phyloP scores from a whole-genome alignment of 1,139 yeast species.

The Candida smagusa region DNA sequence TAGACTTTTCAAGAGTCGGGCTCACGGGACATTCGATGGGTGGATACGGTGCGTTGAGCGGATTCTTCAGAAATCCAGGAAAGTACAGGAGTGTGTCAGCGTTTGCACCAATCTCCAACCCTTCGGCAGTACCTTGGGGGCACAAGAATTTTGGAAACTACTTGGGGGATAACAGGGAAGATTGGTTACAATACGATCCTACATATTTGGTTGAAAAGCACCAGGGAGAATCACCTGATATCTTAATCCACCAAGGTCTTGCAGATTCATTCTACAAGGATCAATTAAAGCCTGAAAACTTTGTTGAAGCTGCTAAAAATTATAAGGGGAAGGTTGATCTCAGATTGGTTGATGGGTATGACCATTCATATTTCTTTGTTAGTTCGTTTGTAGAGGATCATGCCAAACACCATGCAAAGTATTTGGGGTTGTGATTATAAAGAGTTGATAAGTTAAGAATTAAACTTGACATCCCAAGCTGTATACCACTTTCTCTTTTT shows the following conservation, averaged over 20 bases:
- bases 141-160: constrained; percentile 77
- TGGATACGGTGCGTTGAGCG: constrained; percentile 86
- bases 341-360: constrained; percentile 75
- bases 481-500: constrained; percentile 49
- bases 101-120: constrained; percentile 87
- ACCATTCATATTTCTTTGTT: constrained; percentile 87
- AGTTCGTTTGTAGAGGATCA: constrained; percentile 81
- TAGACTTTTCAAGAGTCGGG: constrained; percentile 60
- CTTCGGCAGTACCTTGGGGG: constrained; percentile 77
- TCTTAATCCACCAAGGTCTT: constrained; percentile 81
- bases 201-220: constrained; percentile 58
- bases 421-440: constrained; percentile 47
- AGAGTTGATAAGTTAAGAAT: background rate
- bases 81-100: constrained; percentile 82
- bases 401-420: constrained; percentile 82
- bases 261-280: constrained; percentile 71
- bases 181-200: constrained; percentile 82
- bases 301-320: constrained; percentile 61
- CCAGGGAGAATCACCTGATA: constrained; percentile 51
- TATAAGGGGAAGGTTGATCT: constrained; percentile 63
- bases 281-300: constrained; percentile 76
- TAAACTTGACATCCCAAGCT: constrained; percentile 45
- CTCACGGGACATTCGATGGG: constrained; percentile 98
- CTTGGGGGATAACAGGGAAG: constrained; percentile 56
- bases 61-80: constrained; percentile 72